A percentile compares a stretch with the other conserved stretches of the same genome.
These are phyloP conservation scores for Gossypium raimondii DNA, from an alignment of 345 rosid species.

Conservation along the genomic window DNA sequence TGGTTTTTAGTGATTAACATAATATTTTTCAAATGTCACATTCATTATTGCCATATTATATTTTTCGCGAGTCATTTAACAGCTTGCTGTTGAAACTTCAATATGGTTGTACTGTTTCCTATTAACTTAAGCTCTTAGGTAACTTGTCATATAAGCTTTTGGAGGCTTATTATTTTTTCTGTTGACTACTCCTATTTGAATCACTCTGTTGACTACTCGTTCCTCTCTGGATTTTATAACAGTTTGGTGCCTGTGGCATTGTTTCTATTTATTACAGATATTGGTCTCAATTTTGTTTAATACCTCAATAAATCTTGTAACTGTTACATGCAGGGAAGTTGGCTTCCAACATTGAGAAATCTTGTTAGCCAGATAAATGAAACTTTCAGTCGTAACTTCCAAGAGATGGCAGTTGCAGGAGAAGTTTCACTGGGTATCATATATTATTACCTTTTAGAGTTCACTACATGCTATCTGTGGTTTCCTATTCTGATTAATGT, in stretches of 20 bases:
- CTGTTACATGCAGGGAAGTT: conserved; percentile 47
- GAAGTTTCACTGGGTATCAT: conserved; percentile 68
- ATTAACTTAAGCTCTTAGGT: too few species aligned
- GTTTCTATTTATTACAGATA: not conserved
- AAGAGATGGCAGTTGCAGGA: conserved; percentile 97
- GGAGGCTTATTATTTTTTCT: not conserved
- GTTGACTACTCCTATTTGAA: too few species aligned
- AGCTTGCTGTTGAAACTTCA: too few species aligned
- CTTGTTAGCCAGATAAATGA: conserved; percentile 78
- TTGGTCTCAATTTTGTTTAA: conserved; percentile 5
- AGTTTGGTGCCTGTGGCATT: not conserved
- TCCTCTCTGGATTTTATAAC: not conserved
- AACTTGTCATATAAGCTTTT: not conserved
- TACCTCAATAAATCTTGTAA: not conserved
- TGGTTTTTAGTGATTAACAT: too few species aligned
- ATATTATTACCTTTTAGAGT: not conserved
- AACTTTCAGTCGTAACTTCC: conserved; percentile 83
- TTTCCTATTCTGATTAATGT: conserved; percentile 14
- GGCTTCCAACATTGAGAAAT: conserved; percentile 87
- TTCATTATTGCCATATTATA: too few species aligned
- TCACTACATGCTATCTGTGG: conserved; percentile 3
- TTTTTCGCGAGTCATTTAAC: too few species aligned
- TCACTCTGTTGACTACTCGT: not conserved
- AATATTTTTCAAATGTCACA: too few species aligned
- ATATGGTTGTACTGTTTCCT: too few species aligned